A percentile compares a stretch with the other conserved stretches of the same genome.
Conservation (phyloP, 768 basidiomycete genomes). For the Mycena haematopus region DNA sequence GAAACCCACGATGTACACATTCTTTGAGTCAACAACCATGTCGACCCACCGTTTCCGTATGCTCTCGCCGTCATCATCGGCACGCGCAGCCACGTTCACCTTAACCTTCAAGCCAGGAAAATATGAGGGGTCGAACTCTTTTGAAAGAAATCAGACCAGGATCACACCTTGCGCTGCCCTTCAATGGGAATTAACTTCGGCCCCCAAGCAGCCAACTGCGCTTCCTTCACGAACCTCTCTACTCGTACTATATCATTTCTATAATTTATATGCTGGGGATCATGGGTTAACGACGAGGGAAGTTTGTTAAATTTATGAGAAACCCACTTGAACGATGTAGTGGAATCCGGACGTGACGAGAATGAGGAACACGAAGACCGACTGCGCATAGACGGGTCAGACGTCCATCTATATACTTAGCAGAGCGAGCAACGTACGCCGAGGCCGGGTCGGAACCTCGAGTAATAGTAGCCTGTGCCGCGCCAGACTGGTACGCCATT, state of each 20-base stretch:
- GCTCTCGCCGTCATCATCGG: slow-evolving; percentile 54
- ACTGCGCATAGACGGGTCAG: slow-evolving; percentile 44
- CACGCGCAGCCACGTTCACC: slow-evolving; percentile 64
- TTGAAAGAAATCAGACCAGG: not conserved
- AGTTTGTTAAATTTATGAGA: not conserved
- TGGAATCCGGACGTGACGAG: slow-evolving; percentile 83
- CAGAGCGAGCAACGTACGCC: slow-evolving; percentile 16
- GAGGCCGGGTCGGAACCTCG: slow-evolving; percentile 60
- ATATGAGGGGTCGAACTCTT: slow-evolving; percentile 10
- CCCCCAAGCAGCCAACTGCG: slow-evolving; percentile 84
- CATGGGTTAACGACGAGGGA: not conserved
- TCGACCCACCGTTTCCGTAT: slow-evolving; percentile 71
- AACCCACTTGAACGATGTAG: slow-evolving; percentile 66
- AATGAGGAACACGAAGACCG: slow-evolving; percentile 78
- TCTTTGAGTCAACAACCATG: slow-evolving; percentile 78
- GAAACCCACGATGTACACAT: slow-evolving; percentile 78
- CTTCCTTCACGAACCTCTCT: slow-evolving; percentile 62
- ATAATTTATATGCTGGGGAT: not conserved
- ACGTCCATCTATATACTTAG: not conserved
- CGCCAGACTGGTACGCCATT: slow-evolving; percentile 98
- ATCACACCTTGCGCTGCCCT: slow-evolving; percentile 71
- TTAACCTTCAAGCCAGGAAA: slow-evolving; percentile 60
- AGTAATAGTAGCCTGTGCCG: slow-evolving; percentile 96
- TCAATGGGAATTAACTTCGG: slow-evolving; percentile 68
- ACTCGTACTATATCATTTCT: slow-evolving; percentile 61